Conservation (phyloP, 148 eudicot genomes). For the Hydrangea macrophylla region DNA sequence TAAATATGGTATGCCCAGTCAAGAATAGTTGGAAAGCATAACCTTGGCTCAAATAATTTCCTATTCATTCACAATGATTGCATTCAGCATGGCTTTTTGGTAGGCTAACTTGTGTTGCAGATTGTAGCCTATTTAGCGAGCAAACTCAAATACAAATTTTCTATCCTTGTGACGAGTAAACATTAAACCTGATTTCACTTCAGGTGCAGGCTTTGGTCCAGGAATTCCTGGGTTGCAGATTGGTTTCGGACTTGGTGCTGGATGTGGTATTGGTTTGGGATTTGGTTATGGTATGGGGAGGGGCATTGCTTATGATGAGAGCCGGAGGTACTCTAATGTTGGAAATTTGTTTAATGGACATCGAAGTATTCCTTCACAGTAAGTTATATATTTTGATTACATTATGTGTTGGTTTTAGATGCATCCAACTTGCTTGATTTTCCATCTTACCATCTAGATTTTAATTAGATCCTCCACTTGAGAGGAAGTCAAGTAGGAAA, state of each 20-base stretch:
- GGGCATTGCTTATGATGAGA: constrained; percentile 81
- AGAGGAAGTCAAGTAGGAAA: no score
- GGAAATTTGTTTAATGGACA: constrained; percentile 43
- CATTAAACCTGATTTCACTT: constrained; percentile 7
- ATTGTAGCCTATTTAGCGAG: no score
- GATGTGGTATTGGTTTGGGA: constrained; percentile 91
- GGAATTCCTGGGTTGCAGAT: constrained; percentile 88
- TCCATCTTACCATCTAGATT: no score
- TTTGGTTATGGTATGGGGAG: constrained; percentile 85
- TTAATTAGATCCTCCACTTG: no score
- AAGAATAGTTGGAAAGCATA: no score
- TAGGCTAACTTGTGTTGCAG: no score
- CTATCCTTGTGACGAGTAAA: no score
- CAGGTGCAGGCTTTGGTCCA: constrained; percentile 85
- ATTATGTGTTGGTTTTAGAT: background rate
- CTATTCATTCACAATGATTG: no score
- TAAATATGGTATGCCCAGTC: background rate
- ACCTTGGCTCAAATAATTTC: no score
- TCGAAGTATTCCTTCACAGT: constrained; percentile 57
- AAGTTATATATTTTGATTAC: constrained; percentile 21
- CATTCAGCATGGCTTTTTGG: no score
- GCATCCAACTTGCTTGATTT: no score
- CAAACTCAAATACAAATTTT: no score
- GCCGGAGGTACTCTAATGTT: constrained; percentile 56
- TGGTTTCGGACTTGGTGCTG: constrained; percentile 84